Conservation (phyloP, 306 rosid genomes). For the Dalbergia cultrata region DNA sequence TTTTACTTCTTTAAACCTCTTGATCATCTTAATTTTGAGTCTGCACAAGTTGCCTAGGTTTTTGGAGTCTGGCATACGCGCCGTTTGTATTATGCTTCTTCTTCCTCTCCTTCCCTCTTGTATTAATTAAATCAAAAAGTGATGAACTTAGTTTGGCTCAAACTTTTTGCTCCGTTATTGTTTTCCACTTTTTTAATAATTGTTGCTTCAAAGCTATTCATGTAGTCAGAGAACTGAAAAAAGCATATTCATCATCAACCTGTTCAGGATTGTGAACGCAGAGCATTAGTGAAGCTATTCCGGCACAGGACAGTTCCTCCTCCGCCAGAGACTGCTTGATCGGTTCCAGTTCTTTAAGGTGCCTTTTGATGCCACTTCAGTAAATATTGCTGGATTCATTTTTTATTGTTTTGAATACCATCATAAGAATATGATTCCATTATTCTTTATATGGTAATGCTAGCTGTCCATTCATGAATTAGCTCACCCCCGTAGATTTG, state of each 20-base stretch:
- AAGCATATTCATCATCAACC: slow-evolving; percentile 11
- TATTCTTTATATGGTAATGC: slow-evolving; percentile 12
- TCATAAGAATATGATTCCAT: slow-evolving; percentile 24
- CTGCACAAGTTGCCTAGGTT: not conserved
- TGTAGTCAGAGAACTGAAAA: slow-evolving; percentile 13
- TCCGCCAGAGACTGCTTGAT: slow-evolving; percentile 56
- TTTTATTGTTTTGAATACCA: slow-evolving; percentile 22
- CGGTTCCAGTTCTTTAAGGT: slow-evolving; percentile 40
- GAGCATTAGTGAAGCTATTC: slow-evolving; percentile 85
- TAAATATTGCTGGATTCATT: slow-evolving; percentile 1
- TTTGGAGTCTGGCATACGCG: not conserved
- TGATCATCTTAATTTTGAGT: not conserved
- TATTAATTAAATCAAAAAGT: not conserved
- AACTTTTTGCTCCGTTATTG: not conserved
- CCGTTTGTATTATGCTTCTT: not conserved
- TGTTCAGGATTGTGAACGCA: slow-evolving; percentile 92
- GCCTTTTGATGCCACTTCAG: slow-evolving; percentile 28
- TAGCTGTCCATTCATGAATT: slow-evolving; percentile 26
- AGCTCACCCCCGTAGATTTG: not conserved
- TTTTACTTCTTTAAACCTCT: slow-evolving; percentile 6
- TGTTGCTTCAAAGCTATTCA: slow-evolving; percentile 13
- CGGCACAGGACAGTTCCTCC: slow-evolving; percentile 70
- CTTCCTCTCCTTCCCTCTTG: not conserved
- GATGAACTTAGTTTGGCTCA: not conserved
- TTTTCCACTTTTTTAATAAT: not conserved